Evolutionary conservation across 2,329 filamentous ascomycete genomes (phyloP).

Genomic region (Harringtonia lauricola): DNA sequence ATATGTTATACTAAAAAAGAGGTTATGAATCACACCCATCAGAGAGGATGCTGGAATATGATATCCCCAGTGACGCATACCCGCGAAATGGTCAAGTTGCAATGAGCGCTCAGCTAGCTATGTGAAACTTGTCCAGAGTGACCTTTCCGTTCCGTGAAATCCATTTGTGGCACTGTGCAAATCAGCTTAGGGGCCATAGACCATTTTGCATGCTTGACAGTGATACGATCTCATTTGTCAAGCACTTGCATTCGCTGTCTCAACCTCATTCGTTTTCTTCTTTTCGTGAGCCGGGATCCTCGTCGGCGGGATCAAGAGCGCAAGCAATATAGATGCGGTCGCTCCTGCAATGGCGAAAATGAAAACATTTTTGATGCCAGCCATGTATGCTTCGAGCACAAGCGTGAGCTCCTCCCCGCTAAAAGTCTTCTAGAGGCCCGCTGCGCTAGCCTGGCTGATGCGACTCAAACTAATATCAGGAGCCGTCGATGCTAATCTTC

Average conservation of each 20-base stretch:
- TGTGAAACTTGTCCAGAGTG: background rate
- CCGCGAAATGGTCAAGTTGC: background rate
- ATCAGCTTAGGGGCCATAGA: background rate
- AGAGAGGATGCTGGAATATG: background rate
- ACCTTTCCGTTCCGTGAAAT: background rate
- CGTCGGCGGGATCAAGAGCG: background rate
- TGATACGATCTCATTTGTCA: background rate
- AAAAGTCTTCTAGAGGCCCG: background rate
- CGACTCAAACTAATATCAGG: background rate
- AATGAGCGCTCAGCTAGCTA: too few species aligned
- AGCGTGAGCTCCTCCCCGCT: background rate
- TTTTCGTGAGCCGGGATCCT: background rate
- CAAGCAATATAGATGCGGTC: background rate
- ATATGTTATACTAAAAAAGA: background rate
- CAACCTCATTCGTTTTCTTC: background rate
- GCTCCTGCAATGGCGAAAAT: background rate
- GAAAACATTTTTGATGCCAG: background rate
- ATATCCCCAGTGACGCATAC: background rate
- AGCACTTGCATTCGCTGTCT: background rate
- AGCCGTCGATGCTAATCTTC: background rate
- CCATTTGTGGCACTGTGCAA: background rate
- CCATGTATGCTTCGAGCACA: conserved; percentile 1
- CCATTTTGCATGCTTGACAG: background rate
- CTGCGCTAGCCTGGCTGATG: background rate
- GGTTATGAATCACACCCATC: background rate